Base-by-base conservation (phyloP, 371 early-diverging fungal species). In the Syncephalastrum contaminatum region DNA sequence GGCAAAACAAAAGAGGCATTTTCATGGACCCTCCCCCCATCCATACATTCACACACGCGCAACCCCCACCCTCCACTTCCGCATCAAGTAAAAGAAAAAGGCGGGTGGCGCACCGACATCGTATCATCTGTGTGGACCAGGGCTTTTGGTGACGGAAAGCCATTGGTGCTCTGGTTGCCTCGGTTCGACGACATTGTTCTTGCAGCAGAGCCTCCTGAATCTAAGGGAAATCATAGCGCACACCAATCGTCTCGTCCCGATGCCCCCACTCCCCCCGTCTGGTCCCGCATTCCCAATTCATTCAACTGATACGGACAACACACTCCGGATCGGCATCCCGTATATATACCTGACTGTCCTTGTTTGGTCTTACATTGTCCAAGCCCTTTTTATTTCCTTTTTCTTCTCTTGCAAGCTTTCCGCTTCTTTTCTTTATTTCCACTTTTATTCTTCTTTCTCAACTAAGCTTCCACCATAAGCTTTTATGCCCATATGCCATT, bases 161-260 rank as follows among this genome's bases (percentile, higher is more conserved):
- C 10, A 30, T 30, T 30, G 36, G 36, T 30, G 36, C 36, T 30
- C 12, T 30, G 10, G 36, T 30, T 30, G 36, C 36, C 10, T 30
- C 36, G 36, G 10, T 10, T 30, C 36, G 36, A 30, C 36, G 36
- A 30, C 36, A 30, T 30, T 30, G 36, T 30, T 30, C 36, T 30
- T 30, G 36, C 36, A 30, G 36, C 36, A 30, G 36, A 30, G 36
- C 25, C 49, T 48, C 49, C 49, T 48, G 49, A 48, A 24, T 48
- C 49, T n/a, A 48, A 25, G 36, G 36, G 36, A 30, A 30, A 30
- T 30, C 36, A 6, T 30, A 30, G 12, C 41, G 19, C 14, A 46
- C n/a, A 54, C 55, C 55, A 54, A 54, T 54, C 36, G 47, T 46
- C 24, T 54, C n/a, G 22, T 22, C 25, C 47, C 44, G 47, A 54